These are phyloP conservation scores for Pyrenophora teres DNA, from an alignment of 2,329 filamentous ascomycete genomes.

Conservation along the genomic window DNA sequence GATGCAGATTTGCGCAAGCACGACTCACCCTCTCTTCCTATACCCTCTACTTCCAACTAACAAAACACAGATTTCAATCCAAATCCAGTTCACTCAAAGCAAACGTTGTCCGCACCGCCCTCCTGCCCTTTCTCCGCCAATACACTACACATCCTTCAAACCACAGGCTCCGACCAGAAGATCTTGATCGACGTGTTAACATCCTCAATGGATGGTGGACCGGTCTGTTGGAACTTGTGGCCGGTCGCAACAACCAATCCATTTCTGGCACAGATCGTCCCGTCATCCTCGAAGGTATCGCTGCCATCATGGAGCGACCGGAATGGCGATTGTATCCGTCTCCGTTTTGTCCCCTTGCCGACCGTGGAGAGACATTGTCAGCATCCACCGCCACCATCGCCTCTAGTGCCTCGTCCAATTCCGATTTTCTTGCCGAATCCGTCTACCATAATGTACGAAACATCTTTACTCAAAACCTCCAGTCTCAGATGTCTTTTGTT, in stretches of 20 bases:
- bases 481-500: constrained; percentile 83
- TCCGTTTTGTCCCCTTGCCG: constrained; percentile 65
- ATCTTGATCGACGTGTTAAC: constrained; percentile 77
- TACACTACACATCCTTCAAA: constrained; percentile 72
- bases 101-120: constrained; percentile 70
- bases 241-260: constrained; percentile 73
- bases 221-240: constrained; percentile 78
- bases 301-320: constrained; percentile 81
- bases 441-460: constrained; percentile 87
- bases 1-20: constrained; percentile 72
- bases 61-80: constrained; percentile 63
- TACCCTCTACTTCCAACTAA: constrained; percentile 4
- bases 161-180: constrained; percentile 70
- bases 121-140: constrained; percentile 77
- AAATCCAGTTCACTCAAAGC: constrained; percentile 77
- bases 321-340: constrained; percentile 82
- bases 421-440: constrained; percentile 73
- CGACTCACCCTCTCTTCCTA: constrained; percentile 20
- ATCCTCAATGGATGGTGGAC: constrained; percentile 93
- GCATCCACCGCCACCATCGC: constrained; percentile 56
- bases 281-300: constrained; percentile 75
- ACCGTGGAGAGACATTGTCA: constrained; percentile 56
- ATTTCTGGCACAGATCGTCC: constrained; percentile 85
- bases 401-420: constrained; percentile 62
- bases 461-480: constrained; percentile 80